These are phyloP conservation scores for Xylaria grammica DNA, from an alignment of 495 filamentous ascomycete genomes.

Conservation along the genomic window DNA sequence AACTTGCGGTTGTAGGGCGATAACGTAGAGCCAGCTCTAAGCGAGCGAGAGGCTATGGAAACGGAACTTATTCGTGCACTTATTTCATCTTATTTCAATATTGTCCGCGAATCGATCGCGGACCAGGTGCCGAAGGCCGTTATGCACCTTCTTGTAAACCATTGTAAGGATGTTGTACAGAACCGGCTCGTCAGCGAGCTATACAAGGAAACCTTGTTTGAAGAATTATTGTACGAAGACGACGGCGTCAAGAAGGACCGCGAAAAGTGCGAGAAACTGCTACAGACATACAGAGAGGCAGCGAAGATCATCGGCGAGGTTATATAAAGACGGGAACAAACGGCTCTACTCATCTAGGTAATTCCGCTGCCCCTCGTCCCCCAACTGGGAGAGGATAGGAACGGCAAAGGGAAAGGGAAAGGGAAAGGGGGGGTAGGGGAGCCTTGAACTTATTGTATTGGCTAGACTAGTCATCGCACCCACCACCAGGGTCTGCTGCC, in stretches of 20 bases:
- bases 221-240: conserved; percentile 95
- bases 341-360: too few relatives aligned
- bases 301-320: conserved; percentile 98
- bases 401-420: not conserved
- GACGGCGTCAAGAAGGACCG: conserved; percentile 95
- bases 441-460: conserved; percentile 8
- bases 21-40: conserved; percentile 78
- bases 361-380: not conserved
- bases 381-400: too few relatives aligned
- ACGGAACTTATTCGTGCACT: conserved; percentile 95
- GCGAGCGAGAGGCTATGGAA: conserved; percentile 93
- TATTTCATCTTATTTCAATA: conserved; percentile 98
- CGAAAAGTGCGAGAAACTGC: conserved; percentile 94
- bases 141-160: conserved; percentile 98
- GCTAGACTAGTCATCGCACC: not conserved
- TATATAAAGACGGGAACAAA: conserved; percentile 59
- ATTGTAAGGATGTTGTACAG: conserved; percentile 96
- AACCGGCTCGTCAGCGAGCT: conserved; percentile 94
- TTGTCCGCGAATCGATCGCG: conserved; percentile 94
- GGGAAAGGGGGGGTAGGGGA: not conserved
- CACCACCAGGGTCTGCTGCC: not conserved
- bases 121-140: conserved; percentile 98
- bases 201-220: conserved; percentile 91
- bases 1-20: conserved; percentile 44
- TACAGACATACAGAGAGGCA: conserved; percentile 94